Conservation (phyloP, 1,139 yeast species). For the Blastobotrys petasosporus region DNA sequence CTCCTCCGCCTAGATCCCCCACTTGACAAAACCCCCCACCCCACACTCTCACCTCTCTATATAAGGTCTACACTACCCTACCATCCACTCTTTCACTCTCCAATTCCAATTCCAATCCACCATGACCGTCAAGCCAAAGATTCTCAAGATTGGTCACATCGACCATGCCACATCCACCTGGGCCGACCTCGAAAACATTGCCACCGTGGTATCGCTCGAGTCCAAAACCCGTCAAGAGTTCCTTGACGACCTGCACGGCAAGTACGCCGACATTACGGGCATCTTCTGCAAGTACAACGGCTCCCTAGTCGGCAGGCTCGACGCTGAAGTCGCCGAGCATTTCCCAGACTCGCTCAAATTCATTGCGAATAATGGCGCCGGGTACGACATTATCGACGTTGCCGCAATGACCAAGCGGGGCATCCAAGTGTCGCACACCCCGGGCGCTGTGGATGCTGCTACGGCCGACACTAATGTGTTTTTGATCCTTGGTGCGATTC, state of each 20-base stretch:
- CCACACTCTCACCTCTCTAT: no score
- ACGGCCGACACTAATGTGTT: constrained; percentile 70
- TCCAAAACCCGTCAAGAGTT: constrained; percentile 29
- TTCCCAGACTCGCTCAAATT: constrained; percentile 60
- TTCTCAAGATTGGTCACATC: constrained; percentile 25
- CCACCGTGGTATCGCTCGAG: constrained; percentile 20
- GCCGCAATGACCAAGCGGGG: constrained; percentile 43
- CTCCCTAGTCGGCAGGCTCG: constrained; percentile 64
- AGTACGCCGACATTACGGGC: constrained; percentile 31
- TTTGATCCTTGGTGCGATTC: constrained; percentile 51
- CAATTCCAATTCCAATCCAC: not conserved
- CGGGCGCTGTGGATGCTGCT: constrained; percentile 63
- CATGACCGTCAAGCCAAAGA: constrained; percentile 12
- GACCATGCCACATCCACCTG: constrained; percentile 23
- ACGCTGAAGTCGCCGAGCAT: constrained; percentile 55
- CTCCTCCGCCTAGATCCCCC: no score
- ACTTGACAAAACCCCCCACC: no score
- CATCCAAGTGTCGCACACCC: constrained; percentile 63
- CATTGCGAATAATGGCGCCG: constrained; percentile 84
- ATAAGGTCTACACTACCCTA: no score
- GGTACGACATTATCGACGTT: constrained; percentile 65
- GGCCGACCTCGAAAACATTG: constrained; percentile 24
- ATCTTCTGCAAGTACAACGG: constrained; percentile 50
- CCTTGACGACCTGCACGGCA: constrained; percentile 29
- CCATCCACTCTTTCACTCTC: no score